Evolutionary conservation across 495 filamentous ascomycete species (phyloP).

Genomic region (Saxophila tyrrhenica): DNA sequence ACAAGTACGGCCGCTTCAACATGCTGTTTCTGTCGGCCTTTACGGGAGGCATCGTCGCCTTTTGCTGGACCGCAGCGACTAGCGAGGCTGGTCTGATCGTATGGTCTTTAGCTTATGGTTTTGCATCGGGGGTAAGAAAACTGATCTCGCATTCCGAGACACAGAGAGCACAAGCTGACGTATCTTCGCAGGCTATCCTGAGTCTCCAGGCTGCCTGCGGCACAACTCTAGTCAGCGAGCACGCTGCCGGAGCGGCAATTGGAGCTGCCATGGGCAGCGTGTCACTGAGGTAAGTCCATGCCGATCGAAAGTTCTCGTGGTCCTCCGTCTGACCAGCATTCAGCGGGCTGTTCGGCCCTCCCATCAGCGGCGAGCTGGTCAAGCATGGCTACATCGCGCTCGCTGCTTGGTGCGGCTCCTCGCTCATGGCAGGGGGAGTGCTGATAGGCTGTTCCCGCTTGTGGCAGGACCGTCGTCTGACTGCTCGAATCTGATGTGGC

Average conservation of each 20-base stretch:
- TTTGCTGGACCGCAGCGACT: slow-evolving; percentile 32
- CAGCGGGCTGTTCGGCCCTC: slow-evolving; percentile 10
- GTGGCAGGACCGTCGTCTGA: neutral
- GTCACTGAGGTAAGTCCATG: neutral
- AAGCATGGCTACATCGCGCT: slow-evolving; percentile 11
- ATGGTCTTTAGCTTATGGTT: slow-evolving; percentile 27
- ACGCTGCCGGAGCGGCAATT: slow-evolving; percentile 8
- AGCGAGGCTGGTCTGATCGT: slow-evolving; percentile 35
- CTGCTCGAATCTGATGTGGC: neutral
- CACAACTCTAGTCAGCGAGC: neutral
- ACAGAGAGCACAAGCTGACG: neutral
- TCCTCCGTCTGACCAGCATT: neutral
- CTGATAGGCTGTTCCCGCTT: slow-evolving; percentile 8
- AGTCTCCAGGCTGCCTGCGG: slow-evolving; percentile 14
- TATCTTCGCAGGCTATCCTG: slow-evolving; percentile 7
- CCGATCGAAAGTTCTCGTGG: neutral
- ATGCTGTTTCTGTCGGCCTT: slow-evolving; percentile 27
- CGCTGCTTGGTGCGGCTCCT: slow-evolving; percentile 1
- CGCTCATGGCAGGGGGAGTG: slow-evolving; percentile 1
- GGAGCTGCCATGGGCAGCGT: neutral
- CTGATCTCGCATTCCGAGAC: neutral
- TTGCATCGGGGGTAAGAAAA: slow-evolving; percentile 28
- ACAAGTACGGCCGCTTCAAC: slow-evolving; percentile 44
- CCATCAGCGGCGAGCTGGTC: slow-evolving; percentile 14
- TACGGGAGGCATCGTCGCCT: slow-evolving; percentile 31